Conservation (phyloP, 805 yeast genomes). For the Monosporozyma aquatica region DNA sequence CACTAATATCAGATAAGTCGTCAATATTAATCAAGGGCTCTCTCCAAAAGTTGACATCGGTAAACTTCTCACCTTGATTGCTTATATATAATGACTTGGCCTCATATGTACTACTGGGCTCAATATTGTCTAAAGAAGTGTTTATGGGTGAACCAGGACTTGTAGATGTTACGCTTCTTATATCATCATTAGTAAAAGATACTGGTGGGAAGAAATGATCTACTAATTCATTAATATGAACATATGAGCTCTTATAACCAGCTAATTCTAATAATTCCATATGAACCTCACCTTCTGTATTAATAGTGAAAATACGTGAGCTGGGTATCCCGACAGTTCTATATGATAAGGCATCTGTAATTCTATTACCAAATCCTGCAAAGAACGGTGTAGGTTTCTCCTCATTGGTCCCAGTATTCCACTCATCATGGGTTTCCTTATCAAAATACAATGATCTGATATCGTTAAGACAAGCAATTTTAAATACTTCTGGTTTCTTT, state of each 20-base stretch:
- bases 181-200: slow-evolving; percentile 25
- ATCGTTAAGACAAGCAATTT: slow-evolving; percentile 92
- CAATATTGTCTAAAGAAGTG: slow-evolving; percentile 14
- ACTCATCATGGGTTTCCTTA: slow-evolving; percentile 7
- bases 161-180: slow-evolving; percentile 23
- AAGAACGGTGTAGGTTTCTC: slow-evolving; percentile 72
- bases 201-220: slow-evolving; percentile 97
- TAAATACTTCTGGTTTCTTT: slow-evolving; percentile 96
- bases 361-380: slow-evolving; percentile 95
- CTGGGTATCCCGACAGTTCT: slow-evolving; percentile 90
- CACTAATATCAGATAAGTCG: slow-evolving; percentile 48
- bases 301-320: slow-evolving; percentile 89
- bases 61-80: slow-evolving; percentile 40
- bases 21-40: slow-evolving; percentile 61
- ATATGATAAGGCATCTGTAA: slow-evolving; percentile 92
- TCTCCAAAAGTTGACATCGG: slow-evolving; percentile 90
- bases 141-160: slow-evolving; percentile 28
- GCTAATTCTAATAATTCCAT: slow-evolving; percentile 93
- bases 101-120: slow-evolving; percentile 8
- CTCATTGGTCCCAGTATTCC: slow-evolving; percentile 14
- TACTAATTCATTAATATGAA: slow-evolving; percentile 84
- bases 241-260: slow-evolving; percentile 81
- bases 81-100: slow-evolving; percentile 17
- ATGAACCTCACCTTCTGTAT: slow-evolving; percentile 94
- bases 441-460: slow-evolving; percentile 56